A percentile compares a stretch with the other conserved stretches of the same genome.
phyloP scores from a whole-genome alignment of 2,329 filamentous ascomycete species.

The Alternaria sp. region DNA sequence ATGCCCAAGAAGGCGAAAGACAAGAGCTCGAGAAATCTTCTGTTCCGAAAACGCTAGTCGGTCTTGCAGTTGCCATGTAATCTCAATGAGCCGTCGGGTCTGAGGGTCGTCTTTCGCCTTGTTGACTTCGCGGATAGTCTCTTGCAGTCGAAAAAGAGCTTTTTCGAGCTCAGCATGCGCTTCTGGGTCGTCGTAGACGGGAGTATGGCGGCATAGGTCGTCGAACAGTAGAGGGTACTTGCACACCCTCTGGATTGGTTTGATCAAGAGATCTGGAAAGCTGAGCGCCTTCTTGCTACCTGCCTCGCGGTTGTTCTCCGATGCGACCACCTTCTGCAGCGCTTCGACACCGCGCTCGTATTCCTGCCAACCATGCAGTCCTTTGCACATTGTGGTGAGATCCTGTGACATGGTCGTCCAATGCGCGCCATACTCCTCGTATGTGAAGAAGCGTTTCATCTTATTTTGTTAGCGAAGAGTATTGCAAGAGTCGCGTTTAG shows the following conservation, averaged over 20 bases:
- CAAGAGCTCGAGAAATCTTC: conserved; percentile 39
- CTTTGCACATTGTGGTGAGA: conserved; percentile 70
- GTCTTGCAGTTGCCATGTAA: conserved; percentile 84
- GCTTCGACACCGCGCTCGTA: conserved; percentile 88
- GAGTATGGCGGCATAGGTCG: conserved; percentile 82
- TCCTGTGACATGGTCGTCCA: conserved; percentile 87
- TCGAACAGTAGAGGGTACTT: conserved; percentile 88
- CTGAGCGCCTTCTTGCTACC: conserved; percentile 77
- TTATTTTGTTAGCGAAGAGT: conserved; percentile 51
- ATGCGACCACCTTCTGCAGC: conserved; percentile 75
- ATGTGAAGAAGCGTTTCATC: conserved; percentile 83
- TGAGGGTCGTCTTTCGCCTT: conserved; percentile 78
- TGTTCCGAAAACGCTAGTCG: conserved; percentile 76
- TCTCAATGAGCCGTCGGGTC: conserved; percentile 74
- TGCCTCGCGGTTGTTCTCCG: conserved; percentile 68
- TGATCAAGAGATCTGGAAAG: conserved; percentile 86
- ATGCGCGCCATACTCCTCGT: conserved; percentile 90
- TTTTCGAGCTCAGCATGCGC: conserved; percentile 82
- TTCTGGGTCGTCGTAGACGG: conserved; percentile 82
- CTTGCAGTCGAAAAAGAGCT: conserved; percentile 72
- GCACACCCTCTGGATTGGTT: conserved; percentile 93
- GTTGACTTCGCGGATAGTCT: conserved; percentile 81
- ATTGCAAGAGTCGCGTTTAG: conserved; percentile 8
- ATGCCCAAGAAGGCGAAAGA: conserved; percentile 82
- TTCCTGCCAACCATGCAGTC: conserved; percentile 74